Evolutionary conservation across 352 stramenopile genomes (phyloP).

Genomic region (Globisporangium nunn): DNA sequence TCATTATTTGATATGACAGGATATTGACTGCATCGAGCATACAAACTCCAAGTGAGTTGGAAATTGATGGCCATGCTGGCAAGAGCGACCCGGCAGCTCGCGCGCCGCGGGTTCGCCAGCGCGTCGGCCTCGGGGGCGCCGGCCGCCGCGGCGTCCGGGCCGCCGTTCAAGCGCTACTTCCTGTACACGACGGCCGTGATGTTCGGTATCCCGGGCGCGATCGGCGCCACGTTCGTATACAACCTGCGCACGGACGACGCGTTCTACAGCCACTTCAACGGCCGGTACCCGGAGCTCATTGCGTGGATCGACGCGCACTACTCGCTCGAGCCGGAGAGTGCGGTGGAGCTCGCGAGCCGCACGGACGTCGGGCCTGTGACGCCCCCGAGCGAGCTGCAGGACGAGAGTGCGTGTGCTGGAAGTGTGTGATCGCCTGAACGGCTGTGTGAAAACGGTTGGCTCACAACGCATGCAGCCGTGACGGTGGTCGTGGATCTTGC

Average conservation of each 20-base stretch:
- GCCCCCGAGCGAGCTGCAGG: slow-evolving; percentile 39
- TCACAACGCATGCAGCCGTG: slow-evolving; percentile 21
- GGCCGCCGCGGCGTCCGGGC: slow-evolving; percentile 6
- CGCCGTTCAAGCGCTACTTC: slow-evolving; percentile 68
- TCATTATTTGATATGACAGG: no score
- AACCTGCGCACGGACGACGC: slow-evolving; percentile 77
- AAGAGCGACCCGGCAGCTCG: neutral
- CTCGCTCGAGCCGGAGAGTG: slow-evolving; percentile 37
- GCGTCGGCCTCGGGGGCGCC: slow-evolving; percentile 1
- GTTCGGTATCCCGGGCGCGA: slow-evolving; percentile 58
- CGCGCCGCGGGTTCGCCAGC: slow-evolving; percentile 11
- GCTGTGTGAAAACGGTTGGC: neutral
- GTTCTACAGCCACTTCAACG: slow-evolving; percentile 82
- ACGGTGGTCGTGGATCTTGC: slow-evolving; percentile 50
- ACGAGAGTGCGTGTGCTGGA: slow-evolving; percentile 41
- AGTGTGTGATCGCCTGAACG: no score
- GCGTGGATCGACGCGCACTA: slow-evolving; percentile 58
- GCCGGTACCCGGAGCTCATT: slow-evolving; percentile 75
- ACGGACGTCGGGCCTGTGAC: slow-evolving; percentile 65
- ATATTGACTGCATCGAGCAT: neutral
- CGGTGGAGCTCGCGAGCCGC: slow-evolving; percentile 34
- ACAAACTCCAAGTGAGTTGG: neutral
- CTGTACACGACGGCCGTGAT: slow-evolving; percentile 72
- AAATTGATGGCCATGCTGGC: slow-evolving; percentile 1
- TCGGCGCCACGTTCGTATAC: slow-evolving; percentile 72